A percentile compares a stretch with the other conserved stretches of the same genome.
phyloP scores from a whole-genome alignment of 176 grass and related monocot genomes.

The Melocanna baccifera region DNA sequence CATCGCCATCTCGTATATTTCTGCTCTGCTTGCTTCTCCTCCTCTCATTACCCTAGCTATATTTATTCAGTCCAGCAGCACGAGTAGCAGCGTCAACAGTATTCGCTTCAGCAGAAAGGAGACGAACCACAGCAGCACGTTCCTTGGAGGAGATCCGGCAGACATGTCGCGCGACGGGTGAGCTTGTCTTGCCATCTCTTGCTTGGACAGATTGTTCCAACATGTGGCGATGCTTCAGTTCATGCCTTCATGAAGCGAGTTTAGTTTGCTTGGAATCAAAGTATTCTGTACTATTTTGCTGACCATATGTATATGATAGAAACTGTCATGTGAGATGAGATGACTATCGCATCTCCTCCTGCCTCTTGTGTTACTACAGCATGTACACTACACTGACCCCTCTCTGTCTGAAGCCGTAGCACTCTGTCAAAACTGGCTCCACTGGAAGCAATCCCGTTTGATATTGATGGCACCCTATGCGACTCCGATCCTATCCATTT shows the following conservation, averaged over 20 bases:
- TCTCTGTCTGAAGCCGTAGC: conserved; percentile 16
- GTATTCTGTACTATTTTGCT: no score
- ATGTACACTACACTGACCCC: background rate
- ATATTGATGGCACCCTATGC: conserved; percentile 77
- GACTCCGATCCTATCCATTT: conserved; percentile 92
- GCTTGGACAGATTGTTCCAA: background rate
- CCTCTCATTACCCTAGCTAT: background rate
- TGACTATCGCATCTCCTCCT: no score
- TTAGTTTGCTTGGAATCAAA: no score
- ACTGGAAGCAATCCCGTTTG: conserved; percentile 69
- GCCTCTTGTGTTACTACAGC: no score
- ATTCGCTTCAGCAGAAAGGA: background rate
- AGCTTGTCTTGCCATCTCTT: background rate
- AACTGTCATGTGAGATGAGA: no score
- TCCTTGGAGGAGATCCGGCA: background rate
- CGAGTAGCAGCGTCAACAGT: background rate
- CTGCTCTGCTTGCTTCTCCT: background rate
- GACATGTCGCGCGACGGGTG: conserved; percentile 29
- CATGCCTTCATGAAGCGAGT: no score
- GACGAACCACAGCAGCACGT: background rate
- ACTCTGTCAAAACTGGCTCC: conserved; percentile 52
- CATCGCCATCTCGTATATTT: background rate
- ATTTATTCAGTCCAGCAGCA: no score
- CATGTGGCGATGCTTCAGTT: no score
- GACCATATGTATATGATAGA: no score